Conservation (phyloP, 78 protist genomes). For the Protostelium mycophagum region DNA sequence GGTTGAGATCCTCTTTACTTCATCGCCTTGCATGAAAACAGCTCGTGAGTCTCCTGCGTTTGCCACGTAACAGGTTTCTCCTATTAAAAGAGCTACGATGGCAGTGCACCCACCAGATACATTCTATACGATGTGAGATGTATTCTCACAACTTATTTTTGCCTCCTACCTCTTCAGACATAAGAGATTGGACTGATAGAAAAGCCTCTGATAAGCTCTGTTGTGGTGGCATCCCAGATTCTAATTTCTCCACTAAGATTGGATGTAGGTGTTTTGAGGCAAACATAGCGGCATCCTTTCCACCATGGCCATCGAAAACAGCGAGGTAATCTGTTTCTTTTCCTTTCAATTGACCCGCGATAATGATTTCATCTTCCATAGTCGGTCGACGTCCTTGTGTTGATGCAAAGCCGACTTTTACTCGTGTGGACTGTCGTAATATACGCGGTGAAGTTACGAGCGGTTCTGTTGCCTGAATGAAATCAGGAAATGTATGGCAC, state of each 20-base stretch:
- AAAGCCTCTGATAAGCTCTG: conserved; percentile 48
- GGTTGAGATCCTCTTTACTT: conserved; percentile 34
- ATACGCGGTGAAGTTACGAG: not conserved
- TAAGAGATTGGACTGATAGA: not conserved
- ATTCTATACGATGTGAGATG: too few relatives aligned
- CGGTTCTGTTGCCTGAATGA: too few relatives aligned
- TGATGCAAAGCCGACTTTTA: conserved; percentile 67
- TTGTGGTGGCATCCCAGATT: conserved; percentile 14
- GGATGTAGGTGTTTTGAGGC: conserved; percentile 31
- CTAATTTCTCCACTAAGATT: conserved; percentile 28
- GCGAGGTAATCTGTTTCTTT: conserved; percentile 67
- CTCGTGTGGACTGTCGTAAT: conserved; percentile 31
- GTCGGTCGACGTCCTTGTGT: conserved; percentile 67
- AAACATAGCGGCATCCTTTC: conserved; percentile 38
- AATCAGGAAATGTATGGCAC: not conserved
- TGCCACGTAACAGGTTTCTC: conserved; percentile 58
- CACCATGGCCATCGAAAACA: conserved; percentile 80
- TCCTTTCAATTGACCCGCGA: conserved; percentile 44
- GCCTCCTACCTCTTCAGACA: conserved; percentile 12
- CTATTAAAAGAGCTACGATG: conserved; percentile 38
- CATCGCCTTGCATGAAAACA: conserved; percentile 51
- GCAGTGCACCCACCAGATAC: conserved; percentile 72
- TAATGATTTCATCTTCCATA: conserved; percentile 74
- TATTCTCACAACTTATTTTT: not conserved
- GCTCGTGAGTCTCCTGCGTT: conserved; percentile 80